These are phyloP conservation scores for Acer negundo DNA, from an alignment of 345 rosid species.

Conservation along the genomic window DNA sequence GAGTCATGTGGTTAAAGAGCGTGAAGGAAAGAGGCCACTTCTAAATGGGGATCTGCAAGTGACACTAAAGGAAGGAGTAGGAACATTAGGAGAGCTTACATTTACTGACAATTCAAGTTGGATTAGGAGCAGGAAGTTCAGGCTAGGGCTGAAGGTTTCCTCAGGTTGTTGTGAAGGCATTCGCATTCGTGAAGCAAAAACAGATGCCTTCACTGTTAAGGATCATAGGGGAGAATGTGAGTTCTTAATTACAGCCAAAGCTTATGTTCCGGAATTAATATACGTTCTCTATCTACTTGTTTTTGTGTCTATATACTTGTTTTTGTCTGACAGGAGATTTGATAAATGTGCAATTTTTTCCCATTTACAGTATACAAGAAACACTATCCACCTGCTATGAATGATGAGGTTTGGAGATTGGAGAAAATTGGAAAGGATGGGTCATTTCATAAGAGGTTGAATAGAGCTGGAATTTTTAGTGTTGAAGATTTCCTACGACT, in stretches of 20 bases:
- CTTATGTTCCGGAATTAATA: not conserved
- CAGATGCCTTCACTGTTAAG: constrained; percentile 95
- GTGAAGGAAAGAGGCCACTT: constrained; percentile 93
- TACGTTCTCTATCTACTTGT: not conserved
- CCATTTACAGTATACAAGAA: constrained; percentile 78
- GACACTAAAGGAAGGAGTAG: constrained; percentile 84
- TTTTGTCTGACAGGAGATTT: not conserved
- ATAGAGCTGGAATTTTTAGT: constrained; percentile 72
- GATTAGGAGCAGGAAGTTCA: constrained; percentile 96
- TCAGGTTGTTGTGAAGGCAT: constrained; percentile 69
- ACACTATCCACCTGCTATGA: constrained; percentile 89
- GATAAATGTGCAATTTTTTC: constrained; percentile 7
- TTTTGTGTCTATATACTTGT: not conserved
- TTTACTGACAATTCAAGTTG: constrained; percentile 98
- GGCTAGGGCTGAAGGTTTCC: constrained; percentile 81
- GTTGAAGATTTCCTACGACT: constrained; percentile 90
- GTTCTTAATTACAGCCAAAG: constrained; percentile 25
- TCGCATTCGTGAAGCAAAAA: constrained; percentile 90
- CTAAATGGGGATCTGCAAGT: constrained; percentile 90
- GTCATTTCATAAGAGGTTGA: constrained; percentile 92
- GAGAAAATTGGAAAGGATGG: constrained; percentile 99
- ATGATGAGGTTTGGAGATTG: constrained; percentile 96
- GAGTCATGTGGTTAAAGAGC: constrained; percentile 86
- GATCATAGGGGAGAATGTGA: constrained; percentile 97
- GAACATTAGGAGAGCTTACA: constrained; percentile 89